Evolutionary conservation across 202 grass and related monocot species (phyloP).

Genomic region (Bolboschoenoplectus hybrid): DNA sequence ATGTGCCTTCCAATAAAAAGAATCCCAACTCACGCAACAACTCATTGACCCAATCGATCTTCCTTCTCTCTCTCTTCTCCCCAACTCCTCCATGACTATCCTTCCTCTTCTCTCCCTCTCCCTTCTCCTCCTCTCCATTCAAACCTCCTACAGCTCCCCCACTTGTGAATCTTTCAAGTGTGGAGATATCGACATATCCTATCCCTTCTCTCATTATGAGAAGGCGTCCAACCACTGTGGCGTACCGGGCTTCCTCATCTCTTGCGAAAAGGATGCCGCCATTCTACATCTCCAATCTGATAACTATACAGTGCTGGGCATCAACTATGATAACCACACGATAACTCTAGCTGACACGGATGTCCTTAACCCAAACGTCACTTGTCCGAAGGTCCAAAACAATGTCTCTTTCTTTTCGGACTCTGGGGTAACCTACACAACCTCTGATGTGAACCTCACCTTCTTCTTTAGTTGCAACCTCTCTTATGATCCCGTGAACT

Average conservation of each 20-base stretch:
- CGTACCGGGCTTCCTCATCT: constrained; percentile 49
- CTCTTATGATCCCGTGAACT: too few species aligned
- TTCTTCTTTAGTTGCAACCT: constrained; percentile 54
- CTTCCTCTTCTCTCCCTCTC: constrained; percentile 26
- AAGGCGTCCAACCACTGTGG: constrained; percentile 47
- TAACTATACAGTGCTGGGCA: constrained; percentile 37
- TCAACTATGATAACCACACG: constrained; percentile 41
- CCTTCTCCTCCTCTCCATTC: background rate
- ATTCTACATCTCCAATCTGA: constrained; percentile 39
- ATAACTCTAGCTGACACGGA: constrained; percentile 49
- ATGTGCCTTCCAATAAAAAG: constrained; percentile 11
- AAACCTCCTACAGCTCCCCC: background rate
- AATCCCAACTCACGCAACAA: constrained; percentile 18
- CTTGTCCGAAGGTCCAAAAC: constrained; percentile 39
- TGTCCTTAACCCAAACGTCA: background rate
- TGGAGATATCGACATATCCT: constrained; percentile 42
- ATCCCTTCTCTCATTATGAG: constrained; percentile 51
- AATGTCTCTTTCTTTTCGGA: constrained; percentile 44
- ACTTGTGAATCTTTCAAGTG: constrained; percentile 33
- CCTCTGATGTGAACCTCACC: constrained; percentile 32
- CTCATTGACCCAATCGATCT: constrained; percentile 14
- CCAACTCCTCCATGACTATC: background rate
- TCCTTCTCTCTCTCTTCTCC: background rate
- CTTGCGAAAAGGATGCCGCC: constrained; percentile 20
- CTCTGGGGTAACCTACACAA: background rate